Base-by-base conservation (phyloP, 2,329 filamentous ascomycete species). In the Penicillium sp. region DNA sequence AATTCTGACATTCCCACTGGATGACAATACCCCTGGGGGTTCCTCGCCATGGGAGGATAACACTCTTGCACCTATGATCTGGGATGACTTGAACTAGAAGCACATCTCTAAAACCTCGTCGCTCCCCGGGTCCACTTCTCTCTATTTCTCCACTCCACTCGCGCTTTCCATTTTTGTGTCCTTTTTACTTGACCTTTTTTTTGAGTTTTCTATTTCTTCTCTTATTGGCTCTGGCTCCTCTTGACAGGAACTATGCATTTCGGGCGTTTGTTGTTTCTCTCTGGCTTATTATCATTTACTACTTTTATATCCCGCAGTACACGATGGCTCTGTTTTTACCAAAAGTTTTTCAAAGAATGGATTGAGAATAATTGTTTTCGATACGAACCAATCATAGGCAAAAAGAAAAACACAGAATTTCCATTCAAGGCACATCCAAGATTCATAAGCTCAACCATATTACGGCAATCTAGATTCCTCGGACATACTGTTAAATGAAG, bases 41-140 rank as follows among this genome's bases (percentile, higher is more conserved):
- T 19, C 58, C 29, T 59, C 63, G 3, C 61, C 67, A 1, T 76
- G 72, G 72, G 64, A 66, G 9, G 72, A 75, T 52, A 75, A 75
- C 53, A 75, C 73, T 1, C 63, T 77, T 33, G 70, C 73, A 14
- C 73, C 74, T 19, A 67, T 76, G 63, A 56, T 71, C 31, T 76
- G 74, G 74, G 73, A 76, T 62, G 73, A 75, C 34, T 50, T 75
- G 29, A 31, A 55, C 34, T 62, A 43, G 58, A 42, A 2, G 14
- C 5, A 29, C 8, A 14, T 3, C 3, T 5, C 10, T n/a, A 34
- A 11, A 16, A 11, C 24, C 2, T 14, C 10, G 2, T 9, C 6
- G 14, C 33, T 23, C 16, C 16, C n/a, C n/a, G n/a, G n/a, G n/a
- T n/a, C n/a, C n/a, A n/a, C n/a, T n/a, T n/a, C n/a, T n/a, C n/a